A percentile compares a stretch with the other conserved stretches of the same genome.
phyloP scores from a whole-genome alignment of 2,329 filamentous ascomycete genomes.

The Calonectria crousiana region DNA sequence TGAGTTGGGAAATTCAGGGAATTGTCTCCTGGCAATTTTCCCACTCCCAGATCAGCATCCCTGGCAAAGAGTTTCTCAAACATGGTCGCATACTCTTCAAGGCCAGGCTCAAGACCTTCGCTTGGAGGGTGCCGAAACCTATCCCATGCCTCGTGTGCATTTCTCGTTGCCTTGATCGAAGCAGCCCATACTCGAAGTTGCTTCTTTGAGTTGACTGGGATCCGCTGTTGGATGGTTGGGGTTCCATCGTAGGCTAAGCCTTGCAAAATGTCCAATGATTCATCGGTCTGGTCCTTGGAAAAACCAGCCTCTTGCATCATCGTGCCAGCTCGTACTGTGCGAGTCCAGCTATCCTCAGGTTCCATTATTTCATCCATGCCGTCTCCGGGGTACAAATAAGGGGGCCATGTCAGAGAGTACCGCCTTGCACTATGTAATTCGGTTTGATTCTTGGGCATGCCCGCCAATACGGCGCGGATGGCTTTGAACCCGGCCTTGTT shows the following conservation, averaged over 20 bases:
- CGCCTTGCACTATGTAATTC: conserved; percentile 64
- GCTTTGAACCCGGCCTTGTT: conserved; percentile 64
- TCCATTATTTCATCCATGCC: conserved; percentile 69
- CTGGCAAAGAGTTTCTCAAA: conserved; percentile 65
- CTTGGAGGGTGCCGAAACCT: conserved; percentile 56
- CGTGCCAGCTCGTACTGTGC: conserved; percentile 64
- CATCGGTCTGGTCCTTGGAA: conserved; percentile 58
- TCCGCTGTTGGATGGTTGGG: conserved; percentile 67
- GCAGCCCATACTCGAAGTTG: conserved; percentile 63
- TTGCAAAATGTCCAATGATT: conserved; percentile 64
- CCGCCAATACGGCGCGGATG: conserved; percentile 66
- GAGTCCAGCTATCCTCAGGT: conserved; percentile 65
- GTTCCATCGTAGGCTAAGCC: conserved; percentile 63
- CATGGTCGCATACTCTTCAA: conserved; percentile 69
- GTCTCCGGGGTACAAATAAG: conserved; percentile 68
- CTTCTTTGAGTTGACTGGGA: conserved; percentile 32
- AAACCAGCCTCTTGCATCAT: conserved; percentile 71
- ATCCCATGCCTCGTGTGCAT: conserved; percentile 72
- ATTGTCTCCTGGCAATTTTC: conserved; percentile 69
- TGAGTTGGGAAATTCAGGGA: conserved; percentile 59
- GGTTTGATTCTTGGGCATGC: conserved; percentile 62
- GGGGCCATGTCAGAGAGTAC: conserved; percentile 69
- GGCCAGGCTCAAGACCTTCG: conserved; percentile 50
- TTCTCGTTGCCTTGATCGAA: conserved; percentile 69
- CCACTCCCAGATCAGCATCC: conserved; percentile 41